These are phyloP conservation scores for Nematodospora anomalae DNA, from an alignment of 1,139 yeast genomes.

Conservation along the genomic window DNA sequence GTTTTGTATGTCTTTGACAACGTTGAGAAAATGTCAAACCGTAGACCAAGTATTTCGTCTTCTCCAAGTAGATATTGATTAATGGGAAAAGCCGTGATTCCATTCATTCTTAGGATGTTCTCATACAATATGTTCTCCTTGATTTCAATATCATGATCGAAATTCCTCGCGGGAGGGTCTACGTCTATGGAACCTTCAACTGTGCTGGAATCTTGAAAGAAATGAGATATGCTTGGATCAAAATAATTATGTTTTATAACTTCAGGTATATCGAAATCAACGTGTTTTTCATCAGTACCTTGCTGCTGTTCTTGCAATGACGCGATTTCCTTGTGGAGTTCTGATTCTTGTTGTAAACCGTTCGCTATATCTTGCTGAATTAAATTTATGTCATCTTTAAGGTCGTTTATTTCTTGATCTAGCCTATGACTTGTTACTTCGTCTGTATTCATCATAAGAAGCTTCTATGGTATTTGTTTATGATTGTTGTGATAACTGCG, in stretches of 20 bases:
- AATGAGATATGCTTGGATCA: conserved; percentile 29
- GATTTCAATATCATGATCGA: conserved; percentile 20
- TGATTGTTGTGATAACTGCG: no score
- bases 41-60: conserved; percentile 32
- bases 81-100: conserved; percentile 44
- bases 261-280: conserved; percentile 14
- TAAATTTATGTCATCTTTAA: conserved; percentile 17
- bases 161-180: not conserved
- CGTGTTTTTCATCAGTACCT: conserved; percentile 9
- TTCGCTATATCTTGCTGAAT: conserved; percentile 17
- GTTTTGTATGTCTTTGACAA: conserved; percentile 20
- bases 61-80: conserved; percentile 26
- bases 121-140: conserved; percentile 38
- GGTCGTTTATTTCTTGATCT: conserved; percentile 13
- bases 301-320: conserved; percentile 3
- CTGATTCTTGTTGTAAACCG: conserved; percentile 14
- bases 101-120: conserved; percentile 38
- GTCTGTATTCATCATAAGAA: conserved; percentile 3
- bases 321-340: conserved; percentile 7
- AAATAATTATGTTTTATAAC: conserved; percentile 29
- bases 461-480: no score
- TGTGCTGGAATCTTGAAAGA: conserved; percentile 17
- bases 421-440: conserved; percentile 3
- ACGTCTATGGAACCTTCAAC: not conserved
- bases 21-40: conserved; percentile 37